Percentiles rank a stretch among this genome's conserved stretches.
phyloP scores from a whole-genome alignment of 148 eudicot species.

The Drosera capensis region DNA sequence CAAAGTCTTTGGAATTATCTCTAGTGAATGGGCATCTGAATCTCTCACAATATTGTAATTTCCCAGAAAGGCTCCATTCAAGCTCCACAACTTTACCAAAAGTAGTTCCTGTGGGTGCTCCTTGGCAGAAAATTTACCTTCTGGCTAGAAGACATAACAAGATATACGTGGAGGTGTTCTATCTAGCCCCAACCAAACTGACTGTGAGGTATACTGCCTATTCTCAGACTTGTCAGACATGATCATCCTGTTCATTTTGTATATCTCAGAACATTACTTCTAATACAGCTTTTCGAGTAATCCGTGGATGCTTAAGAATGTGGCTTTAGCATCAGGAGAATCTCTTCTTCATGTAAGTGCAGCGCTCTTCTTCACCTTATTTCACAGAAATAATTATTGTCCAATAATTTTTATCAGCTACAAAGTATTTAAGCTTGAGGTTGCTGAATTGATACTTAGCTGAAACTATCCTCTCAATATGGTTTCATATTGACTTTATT shows the following conservation, averaged over 20 bases:
- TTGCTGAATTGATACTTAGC: no score
- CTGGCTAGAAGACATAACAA: conserved; percentile 74
- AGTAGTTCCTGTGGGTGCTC: conserved; percentile 83
- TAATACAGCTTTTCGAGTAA: conserved; percentile 83
- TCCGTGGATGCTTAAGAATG: conserved; percentile 81
- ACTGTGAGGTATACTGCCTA: conserved; percentile 51
- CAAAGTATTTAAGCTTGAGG: no score
- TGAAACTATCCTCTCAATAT: no score
- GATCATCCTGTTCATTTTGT: not conserved
- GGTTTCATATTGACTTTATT: no score
- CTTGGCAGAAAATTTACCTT: conserved; percentile 85
- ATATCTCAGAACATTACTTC: conserved; percentile 6
- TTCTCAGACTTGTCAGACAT: not conserved
- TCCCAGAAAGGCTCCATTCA: conserved; percentile 14
- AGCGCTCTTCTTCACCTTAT: not conserved
- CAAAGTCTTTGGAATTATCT: conserved; percentile 12
- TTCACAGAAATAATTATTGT: not conserved
- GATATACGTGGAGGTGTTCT: conserved; percentile 70
- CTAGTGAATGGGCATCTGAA: conserved; percentile 15
- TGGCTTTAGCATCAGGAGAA: conserved; percentile 67
- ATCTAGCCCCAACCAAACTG: conserved; percentile 51
- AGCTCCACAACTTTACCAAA: conserved; percentile 27
- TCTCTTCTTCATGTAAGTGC: conserved; percentile 78
- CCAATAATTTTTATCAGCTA: conserved; percentile 4
- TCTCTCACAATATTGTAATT: conserved; percentile 8